Conservation (phyloP, 2,329 filamentous ascomycete genomes). For the Fusarium oxysporum region DNA sequence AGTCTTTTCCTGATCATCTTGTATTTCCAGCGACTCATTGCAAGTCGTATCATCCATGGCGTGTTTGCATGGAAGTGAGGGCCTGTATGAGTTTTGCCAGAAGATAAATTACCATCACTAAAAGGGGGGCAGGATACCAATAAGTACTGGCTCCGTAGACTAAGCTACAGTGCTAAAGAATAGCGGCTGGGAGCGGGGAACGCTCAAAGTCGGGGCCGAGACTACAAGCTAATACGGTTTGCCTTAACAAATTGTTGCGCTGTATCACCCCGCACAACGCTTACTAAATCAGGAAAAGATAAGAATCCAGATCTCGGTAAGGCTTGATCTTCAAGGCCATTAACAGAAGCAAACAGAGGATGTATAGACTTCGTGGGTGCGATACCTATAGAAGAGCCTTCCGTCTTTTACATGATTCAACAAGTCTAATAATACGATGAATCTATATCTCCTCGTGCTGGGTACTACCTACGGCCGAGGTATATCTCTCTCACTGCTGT, state of each 20-base stretch:
- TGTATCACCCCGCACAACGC: not conserved
- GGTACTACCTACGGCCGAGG: not conserved
- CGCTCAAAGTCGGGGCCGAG: no score
- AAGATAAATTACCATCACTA: not conserved
- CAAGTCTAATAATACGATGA: not conserved
- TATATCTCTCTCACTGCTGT: not conserved
- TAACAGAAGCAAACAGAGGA: not conserved
- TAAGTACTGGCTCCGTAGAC: not conserved
- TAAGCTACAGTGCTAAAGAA: not conserved
- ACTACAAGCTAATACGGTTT: not conserved
- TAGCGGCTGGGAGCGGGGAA: not conserved
- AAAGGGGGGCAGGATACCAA: not conserved
- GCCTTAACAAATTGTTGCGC: no score
- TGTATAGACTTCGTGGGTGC: not conserved
- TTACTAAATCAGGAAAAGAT: not conserved
- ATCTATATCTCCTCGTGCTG: not conserved
- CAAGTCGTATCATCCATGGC: not conserved
- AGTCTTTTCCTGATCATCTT: not conserved
- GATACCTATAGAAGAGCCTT: not conserved
- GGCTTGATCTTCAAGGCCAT: not conserved
- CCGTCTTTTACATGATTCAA: no score
- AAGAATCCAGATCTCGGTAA: no score
- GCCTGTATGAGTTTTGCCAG: not conserved
- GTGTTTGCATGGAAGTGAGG: not conserved
- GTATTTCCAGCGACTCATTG: not conserved